phyloP scores from a whole-genome alignment of 1,284 basidiomycete genomes.

The Cryptococcus sp. region DNA sequence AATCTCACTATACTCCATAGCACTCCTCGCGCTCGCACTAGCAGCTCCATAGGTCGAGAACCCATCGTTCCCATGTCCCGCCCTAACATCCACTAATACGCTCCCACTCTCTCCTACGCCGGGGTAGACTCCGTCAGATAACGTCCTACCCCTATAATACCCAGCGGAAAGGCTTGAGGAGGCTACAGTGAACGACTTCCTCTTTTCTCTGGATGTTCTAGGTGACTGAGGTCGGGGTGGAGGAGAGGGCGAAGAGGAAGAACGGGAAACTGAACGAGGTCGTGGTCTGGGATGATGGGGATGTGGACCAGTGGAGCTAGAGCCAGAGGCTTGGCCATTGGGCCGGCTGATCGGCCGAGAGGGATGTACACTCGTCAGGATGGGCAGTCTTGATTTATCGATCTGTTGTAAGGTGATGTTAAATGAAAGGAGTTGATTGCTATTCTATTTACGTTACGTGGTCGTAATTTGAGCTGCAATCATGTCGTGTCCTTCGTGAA shows the following conservation, averaged over 20 bases:
- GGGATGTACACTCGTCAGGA: not conserved
- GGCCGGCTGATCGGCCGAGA: not conserved
- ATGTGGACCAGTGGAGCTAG: constrained; percentile 1
- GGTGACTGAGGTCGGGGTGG: constrained; percentile 12
- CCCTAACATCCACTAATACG: no score
- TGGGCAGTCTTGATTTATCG: no score
- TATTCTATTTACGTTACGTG: no score
- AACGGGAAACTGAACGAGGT: constrained; percentile 24
- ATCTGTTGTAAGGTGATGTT: no score
- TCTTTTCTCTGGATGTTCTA: constrained; percentile 6
- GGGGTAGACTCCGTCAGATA: not conserved
- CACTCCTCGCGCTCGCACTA: constrained; percentile 23
- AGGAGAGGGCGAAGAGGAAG: constrained; percentile 37
- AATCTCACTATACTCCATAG: constrained; percentile 18
- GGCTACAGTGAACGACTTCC: constrained; percentile 2
- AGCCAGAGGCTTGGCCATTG: not conserved
- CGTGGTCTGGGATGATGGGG: constrained; percentile 16
- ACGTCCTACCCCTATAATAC: not conserved
- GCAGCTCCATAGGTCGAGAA: constrained; percentile 26
- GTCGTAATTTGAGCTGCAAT: no score
- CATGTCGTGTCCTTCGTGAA: no score
- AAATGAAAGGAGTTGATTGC: no score
- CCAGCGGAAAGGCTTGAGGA: not conserved
- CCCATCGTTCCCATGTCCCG: constrained; percentile 3
- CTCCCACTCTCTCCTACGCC: no score